Evolutionary conservation across 1,139 yeast genomes (phyloP), one percentile per base, ranked within the genome.

Genomic region (Diutina siamensis): DNA sequence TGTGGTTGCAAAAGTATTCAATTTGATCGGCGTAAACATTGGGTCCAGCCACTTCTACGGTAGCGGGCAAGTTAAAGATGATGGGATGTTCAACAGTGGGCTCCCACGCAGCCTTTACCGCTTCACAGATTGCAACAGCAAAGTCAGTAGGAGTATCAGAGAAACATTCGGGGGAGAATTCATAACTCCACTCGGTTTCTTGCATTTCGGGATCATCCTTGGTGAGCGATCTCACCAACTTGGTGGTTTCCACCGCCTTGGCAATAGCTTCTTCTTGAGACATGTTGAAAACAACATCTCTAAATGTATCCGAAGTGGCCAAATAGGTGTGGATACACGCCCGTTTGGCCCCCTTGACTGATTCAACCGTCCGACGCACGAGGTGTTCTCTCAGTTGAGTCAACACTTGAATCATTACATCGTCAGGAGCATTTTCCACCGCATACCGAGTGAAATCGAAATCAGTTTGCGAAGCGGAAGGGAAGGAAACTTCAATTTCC

Each of bases 11-110:
- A 60, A 92, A 92, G 62, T 83, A 88, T 67, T 92, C 98, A 52
- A 92, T 80, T 69, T 89, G 97, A 65, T 92, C 97, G 46, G 97
- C 98, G 58, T 87, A 92, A 41, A 89, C 80, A 62, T 92, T 92
- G 51, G 97, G 98, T 40, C 94, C 77, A 22, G 95, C 71, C 75
- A 89, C 84, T 68, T 92, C 98, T 35, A 92, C 97, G n/a, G 98
- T 92, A 40, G 98, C 97, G 10, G 98, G 98, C 56, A 92, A 74
- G 68, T 92, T 92, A 74, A 92, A 89, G 55, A 92, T 87, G 55
- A 92, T 87, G 49, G 96, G 96, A 53, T 77, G 74, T 49, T 84
- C 92, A 31, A 55, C 80, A 5, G 85, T 65, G 46, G 97, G 97
- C 49, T 71, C 88, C 98, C 98, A 92, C 8, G 92, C 97, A 27